Conservation (phyloP, 805 yeast species). For the Ogataea ramenticola region DNA sequence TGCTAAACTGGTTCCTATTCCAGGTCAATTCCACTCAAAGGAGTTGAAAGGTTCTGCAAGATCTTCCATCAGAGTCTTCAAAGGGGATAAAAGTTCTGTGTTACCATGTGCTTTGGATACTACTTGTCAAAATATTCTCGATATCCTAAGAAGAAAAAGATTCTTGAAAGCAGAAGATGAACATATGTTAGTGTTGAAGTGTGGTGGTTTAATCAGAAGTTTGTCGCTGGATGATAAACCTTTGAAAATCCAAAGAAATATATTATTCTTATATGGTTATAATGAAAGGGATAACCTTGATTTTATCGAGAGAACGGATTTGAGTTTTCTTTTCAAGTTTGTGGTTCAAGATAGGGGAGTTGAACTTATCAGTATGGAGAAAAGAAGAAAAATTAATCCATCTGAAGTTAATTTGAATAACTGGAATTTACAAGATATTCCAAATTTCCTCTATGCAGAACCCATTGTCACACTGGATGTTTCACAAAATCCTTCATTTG, state of each 20-base stretch:
- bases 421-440: slow-evolving; percentile 75
- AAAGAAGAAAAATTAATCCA: slow-evolving; percentile 44
- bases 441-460: slow-evolving; percentile 73
- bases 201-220: slow-evolving; percentile 71
- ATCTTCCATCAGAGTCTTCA: slow-evolving; percentile 59
- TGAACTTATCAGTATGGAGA: slow-evolving; percentile 24
- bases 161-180: slow-evolving; percentile 64
- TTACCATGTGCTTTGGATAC: slow-evolving; percentile 73
- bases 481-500: slow-evolving; percentile 79
- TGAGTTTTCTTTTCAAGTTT: slow-evolving; percentile 76
- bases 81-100: slow-evolving; percentile 75
- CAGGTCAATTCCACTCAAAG: slow-evolving; percentile 8
- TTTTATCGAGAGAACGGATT: slow-evolving; percentile 76
- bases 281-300: slow-evolving; percentile 68
- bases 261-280: slow-evolving; percentile 72
- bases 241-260: slow-evolving; percentile 64
- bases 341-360: slow-evolving; percentile 66
- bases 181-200: slow-evolving; percentile 65
- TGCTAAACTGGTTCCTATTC: neutral
- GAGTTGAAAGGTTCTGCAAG: slow-evolving; percentile 24
- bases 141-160: slow-evolving; percentile 68
- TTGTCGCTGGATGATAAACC: slow-evolving; percentile 71
- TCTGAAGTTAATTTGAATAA: slow-evolving; percentile 68
- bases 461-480: slow-evolving; percentile 79
- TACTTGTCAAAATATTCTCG: slow-evolving; percentile 67